A percentile compares a stretch with the other conserved stretches of the same genome.
These are phyloP conservation scores for Auriscalpium orientale DNA, from an alignment of 768 basidiomycete species.

Conservation along the genomic window DNA sequence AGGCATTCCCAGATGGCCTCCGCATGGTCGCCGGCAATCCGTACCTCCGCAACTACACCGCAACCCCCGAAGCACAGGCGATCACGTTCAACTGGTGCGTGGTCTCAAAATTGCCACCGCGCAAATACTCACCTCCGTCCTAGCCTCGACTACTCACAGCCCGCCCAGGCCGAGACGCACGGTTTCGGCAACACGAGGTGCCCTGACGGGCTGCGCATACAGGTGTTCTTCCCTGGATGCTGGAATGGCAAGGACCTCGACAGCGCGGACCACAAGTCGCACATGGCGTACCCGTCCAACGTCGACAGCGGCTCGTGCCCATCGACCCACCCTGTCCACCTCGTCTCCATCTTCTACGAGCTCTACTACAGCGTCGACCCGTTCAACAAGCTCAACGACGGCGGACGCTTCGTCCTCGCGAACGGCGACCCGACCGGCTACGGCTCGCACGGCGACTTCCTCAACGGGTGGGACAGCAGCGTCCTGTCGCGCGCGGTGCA, in stretches of 20 bases:
- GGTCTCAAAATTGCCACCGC: neutral
- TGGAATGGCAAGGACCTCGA: slow-evolving; percentile 33
- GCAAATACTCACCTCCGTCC: neutral
- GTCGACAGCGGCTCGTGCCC: neutral
- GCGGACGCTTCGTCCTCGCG: slow-evolving; percentile 30
- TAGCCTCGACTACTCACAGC: neutral
- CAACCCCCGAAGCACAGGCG: slow-evolving; percentile 8
- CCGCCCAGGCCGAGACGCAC: neutral
- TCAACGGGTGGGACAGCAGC: slow-evolving; percentile 33
- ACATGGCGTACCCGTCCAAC: slow-evolving; percentile 25
- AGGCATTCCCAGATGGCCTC: slow-evolving; percentile 17
- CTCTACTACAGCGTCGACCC: slow-evolving; percentile 23
- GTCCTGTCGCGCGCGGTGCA: slow-evolving; percentile 31
- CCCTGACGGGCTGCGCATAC: slow-evolving; percentile 20
- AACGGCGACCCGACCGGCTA: slow-evolving; percentile 37
- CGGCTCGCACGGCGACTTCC: slow-evolving; percentile 31
- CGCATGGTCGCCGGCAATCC: slow-evolving; percentile 21
- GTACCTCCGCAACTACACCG: slow-evolving; percentile 18
- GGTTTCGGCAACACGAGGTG: slow-evolving; percentile 16
- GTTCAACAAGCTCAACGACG: slow-evolving; percentile 21
- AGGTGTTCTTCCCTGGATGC: slow-evolving; percentile 26
- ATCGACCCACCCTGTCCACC: slow-evolving; percentile 22
- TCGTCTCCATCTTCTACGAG: slow-evolving; percentile 37
- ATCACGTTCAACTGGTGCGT: slow-evolving; percentile 19
- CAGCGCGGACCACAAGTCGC: slow-evolving; percentile 28